Conservation (phyloP, 306 rosid species). For the Quillaja saponaria region DNA sequence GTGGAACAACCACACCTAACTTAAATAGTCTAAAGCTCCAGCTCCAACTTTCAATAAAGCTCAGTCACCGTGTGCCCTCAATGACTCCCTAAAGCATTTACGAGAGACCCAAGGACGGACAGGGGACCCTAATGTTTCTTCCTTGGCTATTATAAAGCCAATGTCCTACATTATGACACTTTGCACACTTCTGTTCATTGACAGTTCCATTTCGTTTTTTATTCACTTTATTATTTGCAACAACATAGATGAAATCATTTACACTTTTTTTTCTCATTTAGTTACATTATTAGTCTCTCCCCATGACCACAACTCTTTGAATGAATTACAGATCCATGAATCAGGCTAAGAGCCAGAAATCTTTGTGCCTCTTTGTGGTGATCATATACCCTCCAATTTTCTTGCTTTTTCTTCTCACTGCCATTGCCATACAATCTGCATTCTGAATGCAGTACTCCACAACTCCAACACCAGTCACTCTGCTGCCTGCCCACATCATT, state of each 20-base stretch:
- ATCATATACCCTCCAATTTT: constrained; percentile 89
- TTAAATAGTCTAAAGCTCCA: too few species aligned
- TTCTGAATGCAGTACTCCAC: constrained; percentile 89
- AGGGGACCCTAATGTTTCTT: constrained; percentile 16
- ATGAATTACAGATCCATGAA: background rate
- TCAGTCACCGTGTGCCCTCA: constrained; percentile 20
- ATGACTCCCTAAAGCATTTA: constrained; percentile 2
- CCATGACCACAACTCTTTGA: constrained; percentile 9
- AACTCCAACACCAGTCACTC: constrained; percentile 41
- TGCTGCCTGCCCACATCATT: constrained; percentile 82
- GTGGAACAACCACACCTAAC: too few species aligned
- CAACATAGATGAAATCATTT: constrained; percentile 28
- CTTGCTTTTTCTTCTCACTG: constrained; percentile 11
- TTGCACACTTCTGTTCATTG: constrained; percentile 30
- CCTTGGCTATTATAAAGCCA: constrained; percentile 13
- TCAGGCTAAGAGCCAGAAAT: constrained; percentile 94
- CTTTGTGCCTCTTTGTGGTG: constrained; percentile 93
- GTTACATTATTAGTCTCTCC: too few species aligned
- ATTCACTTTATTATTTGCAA: constrained; percentile 47
- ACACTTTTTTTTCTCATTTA: too few species aligned
- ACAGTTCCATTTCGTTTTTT: constrained; percentile 23
- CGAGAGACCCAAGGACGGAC: constrained; percentile 3
- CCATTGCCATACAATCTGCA: constrained; percentile 92
- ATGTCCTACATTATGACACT: constrained; percentile 38
- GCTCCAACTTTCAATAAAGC: too few species aligned